Conservation (phyloP, 108 stramenopile species). For the Nannochloropsis gaditana region DNA sequence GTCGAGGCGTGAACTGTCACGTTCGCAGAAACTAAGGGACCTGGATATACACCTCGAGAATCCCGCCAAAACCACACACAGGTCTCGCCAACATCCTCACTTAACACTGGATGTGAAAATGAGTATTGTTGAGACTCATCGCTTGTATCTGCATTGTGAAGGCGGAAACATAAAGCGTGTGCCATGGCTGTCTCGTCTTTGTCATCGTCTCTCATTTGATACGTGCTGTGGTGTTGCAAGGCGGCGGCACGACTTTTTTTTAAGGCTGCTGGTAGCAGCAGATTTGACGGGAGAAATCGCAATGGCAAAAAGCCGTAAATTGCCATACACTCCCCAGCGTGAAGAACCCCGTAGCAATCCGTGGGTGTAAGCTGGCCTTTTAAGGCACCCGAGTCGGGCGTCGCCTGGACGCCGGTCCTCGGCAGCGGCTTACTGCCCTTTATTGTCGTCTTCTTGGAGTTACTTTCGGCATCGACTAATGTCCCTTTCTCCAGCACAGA, state of each 20-base stretch:
- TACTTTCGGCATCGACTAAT: neutral
- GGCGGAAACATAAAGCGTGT: conserved; percentile 19
- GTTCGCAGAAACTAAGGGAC: neutral
- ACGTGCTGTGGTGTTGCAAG: neutral
- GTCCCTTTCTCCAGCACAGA: neutral
- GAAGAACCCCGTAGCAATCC: neutral
- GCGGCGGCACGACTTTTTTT: neutral
- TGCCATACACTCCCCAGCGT: conserved; percentile 6
- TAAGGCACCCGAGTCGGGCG: neutral
- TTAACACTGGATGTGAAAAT: neutral
- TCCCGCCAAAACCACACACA: conserved; percentile 21
- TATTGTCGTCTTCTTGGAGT: neutral
- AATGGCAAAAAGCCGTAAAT: conserved; percentile 13
- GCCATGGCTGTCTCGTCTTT: neutral
- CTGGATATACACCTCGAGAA: neutral
- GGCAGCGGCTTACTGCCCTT: neutral
- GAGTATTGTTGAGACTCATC: neutral
- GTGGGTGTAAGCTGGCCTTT: neutral
- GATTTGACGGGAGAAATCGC: neutral
- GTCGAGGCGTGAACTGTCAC: conserved; percentile 5
- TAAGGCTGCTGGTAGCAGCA: neutral
- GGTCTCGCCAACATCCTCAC: conserved; percentile 20
- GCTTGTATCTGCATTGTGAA: neutral
- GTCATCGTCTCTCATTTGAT: neutral
- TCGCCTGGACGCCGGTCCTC: neutral